Base-by-base conservation (phyloP, 179 eudicot genomes). In the Pouteria campechiana region DNA sequence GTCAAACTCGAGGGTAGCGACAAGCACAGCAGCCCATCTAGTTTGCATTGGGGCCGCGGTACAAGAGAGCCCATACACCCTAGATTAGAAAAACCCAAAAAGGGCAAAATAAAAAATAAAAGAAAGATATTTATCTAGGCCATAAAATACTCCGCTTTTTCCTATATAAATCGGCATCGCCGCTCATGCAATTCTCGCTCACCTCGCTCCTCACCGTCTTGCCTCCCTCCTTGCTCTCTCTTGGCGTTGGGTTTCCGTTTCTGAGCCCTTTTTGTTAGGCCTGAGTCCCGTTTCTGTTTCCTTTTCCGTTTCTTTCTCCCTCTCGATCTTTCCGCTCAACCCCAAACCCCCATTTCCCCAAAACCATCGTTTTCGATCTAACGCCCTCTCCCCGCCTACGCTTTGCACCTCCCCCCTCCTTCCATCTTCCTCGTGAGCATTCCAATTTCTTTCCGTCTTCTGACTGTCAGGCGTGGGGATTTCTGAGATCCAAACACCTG, bases 381-480 rank as follows among this genome's bases (percentile, higher is more conserved):
- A n/a, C n/a, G 3, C 36, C 0, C 28, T 29, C 40, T 22, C 7
- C n/a, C 16, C 31, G 15, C 20, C n/a, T 13, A 3, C 19, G 15
- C n/a, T n/a, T 6, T n/a, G 23, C 43, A 43, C 43, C 43, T 16
- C 19, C 20, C 20, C 34, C 6, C 7, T 23, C 20, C n/a, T 7
- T 19, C 11, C 47, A 31, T 18, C 35, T 28, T n/a, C 32, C 41
- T 45, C 8, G 11, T 27, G 17, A 15, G 30, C 21, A 2, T 35
- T 9, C 0, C 21, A 14, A 15, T 7, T 16, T 31, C 35, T 21
- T 28, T 3, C 10, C 39, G 54, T 67, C 81, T 81, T 57, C 92
- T 84, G 87, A 84, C 72, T 67, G 67, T 57, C 75, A 70, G 81
- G 61, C 47, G 92, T 81, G 84, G 84, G 82, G 69, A 75, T 44